A percentile compares a stretch with the other conserved stretches of the same genome.
Evolutionary conservation across 2,329 filamentous ascomycete species (phyloP).

Genomic region (Ophiostoma novo-ulmi): DNA sequence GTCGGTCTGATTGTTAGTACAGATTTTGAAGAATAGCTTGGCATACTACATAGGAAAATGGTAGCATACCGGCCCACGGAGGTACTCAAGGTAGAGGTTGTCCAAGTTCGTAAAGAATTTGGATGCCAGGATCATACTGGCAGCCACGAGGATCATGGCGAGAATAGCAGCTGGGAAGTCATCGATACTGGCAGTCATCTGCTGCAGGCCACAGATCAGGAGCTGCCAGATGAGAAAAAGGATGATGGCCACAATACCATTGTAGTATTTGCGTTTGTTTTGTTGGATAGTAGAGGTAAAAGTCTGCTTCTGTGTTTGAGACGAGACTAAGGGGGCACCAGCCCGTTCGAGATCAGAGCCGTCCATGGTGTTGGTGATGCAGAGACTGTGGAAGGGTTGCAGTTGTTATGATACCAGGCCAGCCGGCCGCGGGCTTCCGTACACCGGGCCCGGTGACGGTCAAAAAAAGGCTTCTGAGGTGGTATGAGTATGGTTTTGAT

Average conservation of each 20-base stretch:
- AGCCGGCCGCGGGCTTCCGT: slow-evolving; percentile 20
- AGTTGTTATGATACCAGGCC: slow-evolving; percentile 3
- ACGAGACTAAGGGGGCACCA: not conserved
- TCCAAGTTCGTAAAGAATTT: slow-evolving; percentile 29
- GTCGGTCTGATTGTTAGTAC: slow-evolving; percentile 38
- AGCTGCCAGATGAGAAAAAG: slow-evolving; percentile 42
- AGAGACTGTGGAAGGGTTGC: not conserved
- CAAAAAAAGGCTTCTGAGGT: not conserved
- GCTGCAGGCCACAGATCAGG: slow-evolving; percentile 43
- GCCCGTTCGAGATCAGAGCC: not conserved
- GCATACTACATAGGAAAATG: not conserved
- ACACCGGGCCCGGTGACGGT: slow-evolving; percentile 22
- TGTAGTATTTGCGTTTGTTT: slow-evolving; percentile 19
- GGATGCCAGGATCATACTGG: slow-evolving; percentile 33
- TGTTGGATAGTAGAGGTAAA: not conserved
- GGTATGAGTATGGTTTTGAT: not conserved
- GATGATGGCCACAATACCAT: slow-evolving; percentile 35
- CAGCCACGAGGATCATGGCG: slow-evolving; percentile 43
- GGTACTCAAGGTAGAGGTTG: slow-evolving; percentile 29
- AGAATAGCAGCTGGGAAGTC: slow-evolving; percentile 46
- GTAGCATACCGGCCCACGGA: slow-evolving; percentile 25
- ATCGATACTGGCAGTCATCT: slow-evolving; percentile 33
- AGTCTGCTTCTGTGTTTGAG: not conserved
- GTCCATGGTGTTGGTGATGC: not conserved
- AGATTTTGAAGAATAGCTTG: not conserved